Conservation (phyloP, 176 grass and related monocot genomes). For the Musa acuminata region DNA sequence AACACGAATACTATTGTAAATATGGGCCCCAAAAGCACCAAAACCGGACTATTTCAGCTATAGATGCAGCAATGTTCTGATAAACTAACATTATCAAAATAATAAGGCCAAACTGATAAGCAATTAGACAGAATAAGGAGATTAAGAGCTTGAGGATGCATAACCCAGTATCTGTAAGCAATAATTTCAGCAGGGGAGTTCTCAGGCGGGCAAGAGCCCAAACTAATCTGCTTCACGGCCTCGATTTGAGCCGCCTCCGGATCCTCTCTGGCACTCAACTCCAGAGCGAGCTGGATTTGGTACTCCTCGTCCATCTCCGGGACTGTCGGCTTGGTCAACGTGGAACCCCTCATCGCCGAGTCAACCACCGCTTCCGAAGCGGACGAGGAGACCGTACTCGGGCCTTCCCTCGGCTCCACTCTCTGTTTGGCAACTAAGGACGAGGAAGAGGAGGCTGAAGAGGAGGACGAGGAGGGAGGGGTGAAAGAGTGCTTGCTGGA, state of each 20-base stretch:
- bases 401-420: constrained; percentile 16
- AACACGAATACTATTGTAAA: too few species aligned
- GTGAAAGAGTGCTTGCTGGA: constrained; percentile 21
- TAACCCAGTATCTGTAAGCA: constrained; percentile 79
- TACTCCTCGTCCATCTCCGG: constrained; percentile 83
- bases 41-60: too few species aligned
- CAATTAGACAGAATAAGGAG: constrained; percentile 10
- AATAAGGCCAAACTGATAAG: constrained; percentile 9
- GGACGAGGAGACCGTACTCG: constrained; percentile 12
- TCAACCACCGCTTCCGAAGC: constrained; percentile 21
- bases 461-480: constrained; percentile 24
- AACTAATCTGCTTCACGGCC: constrained; percentile 90
- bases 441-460: constrained; percentile 16
- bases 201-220: constrained; percentile 51
- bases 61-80: too few species aligned
- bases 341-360: constrained; percentile 24
- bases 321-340: constrained; percentile 26
- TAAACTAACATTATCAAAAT: background rate
- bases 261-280: constrained; percentile 90
- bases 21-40: too few species aligned
- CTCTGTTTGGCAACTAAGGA: constrained; percentile 6
- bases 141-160: constrained; percentile 13
- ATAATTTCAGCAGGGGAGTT: constrained; percentile 48
- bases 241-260: constrained; percentile 94
- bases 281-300: constrained; percentile 87